Evolutionary conservation across 148 eudicot species (phyloP), one percentile per base, ranked within the genome.

Genomic region (Amaranthus cruentus): DNA sequence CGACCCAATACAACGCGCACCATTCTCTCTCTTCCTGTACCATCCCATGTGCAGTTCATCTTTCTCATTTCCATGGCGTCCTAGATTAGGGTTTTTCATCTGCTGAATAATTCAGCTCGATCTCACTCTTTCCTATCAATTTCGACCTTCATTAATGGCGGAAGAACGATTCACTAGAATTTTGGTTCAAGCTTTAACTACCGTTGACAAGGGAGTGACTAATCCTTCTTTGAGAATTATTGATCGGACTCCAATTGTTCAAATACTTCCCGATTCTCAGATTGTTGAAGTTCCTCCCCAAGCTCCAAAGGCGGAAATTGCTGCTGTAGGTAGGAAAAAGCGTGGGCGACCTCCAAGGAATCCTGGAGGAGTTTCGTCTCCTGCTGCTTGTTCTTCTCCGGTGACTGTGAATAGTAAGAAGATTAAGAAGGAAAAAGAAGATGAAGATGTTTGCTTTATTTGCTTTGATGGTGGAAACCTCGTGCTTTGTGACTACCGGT

Each of bases 391-490:
- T 49, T 12, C 51, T 63, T 13, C 56, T 7, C 71, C 85, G 11
- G 77, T 76, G 3, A n/a, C 62, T 44, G 59, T 64, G 50, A 75
- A 75, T 52, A 55, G 9, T 3, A 81, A 84, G 75, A 81, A 79
- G 86, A 77, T 51, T 70, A 76, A 61, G 75, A 83, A 81, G 72
- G 91, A 84, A 59, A 81, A 81, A 66, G 89, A 87, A 57, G 96
- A 88, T 10, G 97, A 92, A 52, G 97, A 92, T 84, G 98, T 92
- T 11, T 92, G 98, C 71, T 92, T 92, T 59, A 92, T 92, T 28
- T 92, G 98, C 77, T 92, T 92, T 44, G 98, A 92, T 77, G 98
- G 98, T 3, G 98, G 98, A 47, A 84, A 81, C 43, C 90, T 92
- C 9, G 98, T 92, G 60, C 85, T 92, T 1, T 92, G 98, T 60